Base-by-base conservation (phyloP, 305 asterid species). In the Plantago lanceolata region DNA sequence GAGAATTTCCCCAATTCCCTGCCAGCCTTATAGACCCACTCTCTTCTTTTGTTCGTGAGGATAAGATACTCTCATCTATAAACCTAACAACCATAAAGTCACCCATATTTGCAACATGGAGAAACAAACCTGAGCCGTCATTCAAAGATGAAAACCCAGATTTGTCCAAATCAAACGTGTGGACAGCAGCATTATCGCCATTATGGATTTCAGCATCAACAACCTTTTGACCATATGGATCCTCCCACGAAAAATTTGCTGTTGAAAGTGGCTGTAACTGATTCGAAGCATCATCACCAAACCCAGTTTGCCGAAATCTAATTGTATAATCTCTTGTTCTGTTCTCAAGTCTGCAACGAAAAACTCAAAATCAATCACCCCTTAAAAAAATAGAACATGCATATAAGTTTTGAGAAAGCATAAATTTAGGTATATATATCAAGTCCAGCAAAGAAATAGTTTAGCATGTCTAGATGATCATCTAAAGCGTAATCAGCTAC, bases 221-320 rank as follows among this genome's bases (percentile, higher is more conserved):
- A 75, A 48, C 43, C 78, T 81, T 83, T 75, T 84, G 79, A 61
- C 99, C 97, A 72, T 90, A 93, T 17, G 97, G 96, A 56, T 93
- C 81, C 71, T 82, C 94, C 97, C 97, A 93, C 28, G 94, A 84
- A 73, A 87, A 93, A 63, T 73, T 85, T 40, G 78, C 61, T 12
- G 95, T 81, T 53, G 99, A 87, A 68, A 87, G 90, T 66, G 96
- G 90, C 60, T 73, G 75, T 61, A 90, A 70, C 65, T 68, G 84
- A 77, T 87, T 78, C 95, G 95, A 87, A 16, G 86, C 73, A 74
- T 83, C 96, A 71, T 85, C 87, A 71, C 83, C 85, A 73, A 90
- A 87, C 71, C 95, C 99, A 68, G 89, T 80, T 78, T 93, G 99
- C 66, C 95, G 90, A 65, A 90, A 69, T 76, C 76, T 82, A 40